Base-by-base conservation (phyloP, 257 asterid species). In the Nicotiana tabacum region DNA sequence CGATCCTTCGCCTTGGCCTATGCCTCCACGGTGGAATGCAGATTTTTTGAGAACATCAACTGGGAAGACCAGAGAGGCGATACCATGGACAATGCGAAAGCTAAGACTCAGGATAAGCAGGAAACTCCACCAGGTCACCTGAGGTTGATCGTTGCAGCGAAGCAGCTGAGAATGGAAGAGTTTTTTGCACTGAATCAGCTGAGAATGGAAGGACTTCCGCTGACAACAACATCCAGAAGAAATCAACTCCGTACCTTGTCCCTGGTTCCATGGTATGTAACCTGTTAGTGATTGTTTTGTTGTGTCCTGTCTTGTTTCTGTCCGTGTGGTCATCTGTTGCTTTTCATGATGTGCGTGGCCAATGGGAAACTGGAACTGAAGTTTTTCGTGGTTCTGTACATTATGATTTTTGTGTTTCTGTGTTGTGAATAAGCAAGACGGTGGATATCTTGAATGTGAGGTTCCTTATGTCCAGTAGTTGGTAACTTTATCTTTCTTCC, bases 231-330 rank as follows among this genome's bases (percentile, higher is more conserved):
- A 4, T 13, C n/a, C n/a, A 1, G 60, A 91, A 90, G 85, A 92
- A 89, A 89, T 91, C 95, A 16, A 90, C 96, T 66, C 93, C 90
- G 21, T 92, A 91, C 86, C 93, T 92, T 74, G 97, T 90, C 83
- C 97, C 90, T 48, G 93, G 93, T 93, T 91, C 79, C 93, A 92
- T 85, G 95, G 97, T 87, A 53, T 43, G 3, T 43, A 43, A 7
- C 51, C 51, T 8, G 51, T 43, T 2, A 2, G 51, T 43, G 51
- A 43, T 43, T 6, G 11, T 43, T 43, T 43, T 39, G 51, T 43
- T 7, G 3, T 43, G 51, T 43, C 51, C 11, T 39, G 58, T 53
- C 17, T 53, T 0, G 58, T 53, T 11, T 15, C 58, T 53, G 17
- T 53, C 46, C n/a, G 5, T 15, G 6, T 53, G 58, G 58, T 3